Conservation (phyloP, 805 yeast genomes). For the Metschnikowia similis region DNA sequence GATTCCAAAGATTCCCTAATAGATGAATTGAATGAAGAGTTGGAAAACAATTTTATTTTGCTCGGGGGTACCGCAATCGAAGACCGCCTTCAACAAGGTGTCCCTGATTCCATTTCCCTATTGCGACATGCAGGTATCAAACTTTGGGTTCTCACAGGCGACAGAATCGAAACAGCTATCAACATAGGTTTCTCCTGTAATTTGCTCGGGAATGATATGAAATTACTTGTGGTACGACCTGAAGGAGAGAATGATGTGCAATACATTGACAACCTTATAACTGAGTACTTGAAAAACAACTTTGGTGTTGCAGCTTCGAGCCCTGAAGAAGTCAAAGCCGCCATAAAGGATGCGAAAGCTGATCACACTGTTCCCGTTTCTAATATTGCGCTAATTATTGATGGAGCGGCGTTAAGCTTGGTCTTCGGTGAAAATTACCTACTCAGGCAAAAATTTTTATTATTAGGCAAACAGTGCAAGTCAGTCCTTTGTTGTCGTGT, state of each 20-base stretch:
- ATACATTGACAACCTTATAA: conserved; percentile 36
- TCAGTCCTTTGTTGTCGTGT: conserved; percentile 85
- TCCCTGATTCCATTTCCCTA: conserved; percentile 66
- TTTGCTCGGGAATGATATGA: conserved; percentile 63
- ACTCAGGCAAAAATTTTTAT: conserved; percentile 47
- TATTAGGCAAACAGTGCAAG: conserved; percentile 73
- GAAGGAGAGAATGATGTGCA: conserved; percentile 32
- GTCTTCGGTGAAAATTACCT: conserved; percentile 40
- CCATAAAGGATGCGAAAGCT: conserved; percentile 46
- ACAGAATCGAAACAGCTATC: conserved; percentile 78
- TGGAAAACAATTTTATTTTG: conserved; percentile 54
- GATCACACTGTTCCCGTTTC: conserved; percentile 67
- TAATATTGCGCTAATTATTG: conserved; percentile 66
- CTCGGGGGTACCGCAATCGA: conserved; percentile 83
- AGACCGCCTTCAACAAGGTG: conserved; percentile 74
- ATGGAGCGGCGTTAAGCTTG: conserved; percentile 68
- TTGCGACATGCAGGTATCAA: conserved; percentile 72
- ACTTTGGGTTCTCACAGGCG: conserved; percentile 82
- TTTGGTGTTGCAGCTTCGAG: conserved; percentile 53
- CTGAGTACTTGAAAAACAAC: conserved; percentile 44
- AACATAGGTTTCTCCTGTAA: conserved; percentile 80
- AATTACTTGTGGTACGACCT: conserved; percentile 58
- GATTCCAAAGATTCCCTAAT: conserved; percentile 55
- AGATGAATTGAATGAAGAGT: conserved; percentile 51
- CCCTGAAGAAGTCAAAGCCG: conserved; percentile 36